Base-by-base conservation (phyloP, 148 eudicot species). In the Vaccinium darrowii region DNA sequence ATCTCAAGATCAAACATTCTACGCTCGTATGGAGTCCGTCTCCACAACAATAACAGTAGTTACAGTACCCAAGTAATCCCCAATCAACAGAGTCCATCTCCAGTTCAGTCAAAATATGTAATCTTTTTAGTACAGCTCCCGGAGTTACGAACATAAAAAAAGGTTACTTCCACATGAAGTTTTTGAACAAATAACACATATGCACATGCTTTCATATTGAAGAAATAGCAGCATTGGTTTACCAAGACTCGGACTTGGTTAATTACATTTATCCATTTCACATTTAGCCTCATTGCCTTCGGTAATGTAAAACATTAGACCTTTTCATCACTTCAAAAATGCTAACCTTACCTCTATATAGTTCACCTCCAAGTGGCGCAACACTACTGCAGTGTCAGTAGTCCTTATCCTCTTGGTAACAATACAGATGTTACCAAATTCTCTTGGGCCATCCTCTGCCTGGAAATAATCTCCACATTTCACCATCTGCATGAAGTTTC, bases 391-490 rank as follows among this genome's bases (percentile, higher is more conserved):
- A 86, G 86, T 94, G 56, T 85, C 87, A 4, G 96, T 91, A 73
- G 92, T 91, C 81, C 81, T 87, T 80, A 86, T 93, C 89, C 88
- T 88, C 84, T 92, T 95, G 50, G 95, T 95, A 84, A 84, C 87
- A 65, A 93, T 89, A 82, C 86, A 90, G 74, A 95, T 91, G 84
- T 93, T 87, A 74, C 99, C 98, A 89, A 97, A 93, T 84, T 92
- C 92, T 88, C 98, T 92, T 83, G 95, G 98, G 52, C 99, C 99
- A 88, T 93, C 88, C 80, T 93, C 99, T 65, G 98, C 95, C 87
- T 94, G 95, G 88, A 93, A 94, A 91, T 97, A 97, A 83, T 97
- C 95, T 65, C 94, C 98, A 85, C 99, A 97, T 86, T 97, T 97
- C 88, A 91, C 88, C 73, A 80, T 91, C 99, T 97, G 98, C 88